phyloP scores from a whole-genome alignment of 139 green algal species.

The Chlorella sp. region DNA sequence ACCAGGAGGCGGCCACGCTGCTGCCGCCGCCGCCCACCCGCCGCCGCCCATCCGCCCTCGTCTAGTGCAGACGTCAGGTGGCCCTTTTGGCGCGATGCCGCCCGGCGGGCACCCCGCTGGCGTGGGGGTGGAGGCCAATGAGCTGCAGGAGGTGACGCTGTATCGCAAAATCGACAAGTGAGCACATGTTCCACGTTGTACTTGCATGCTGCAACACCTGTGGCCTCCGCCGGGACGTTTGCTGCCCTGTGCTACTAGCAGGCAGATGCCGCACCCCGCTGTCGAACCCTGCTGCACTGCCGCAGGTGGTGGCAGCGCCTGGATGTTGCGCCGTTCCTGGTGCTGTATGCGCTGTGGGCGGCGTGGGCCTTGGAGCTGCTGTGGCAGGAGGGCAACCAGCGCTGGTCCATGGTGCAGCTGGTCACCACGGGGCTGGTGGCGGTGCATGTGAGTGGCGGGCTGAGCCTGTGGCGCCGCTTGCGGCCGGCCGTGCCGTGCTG shows the following conservation, averaged over 20 bases:
- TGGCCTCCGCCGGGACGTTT: background rate
- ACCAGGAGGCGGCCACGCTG: too few relatives aligned
- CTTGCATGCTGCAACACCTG: background rate
- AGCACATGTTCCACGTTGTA: background rate
- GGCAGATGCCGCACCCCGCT: background rate
- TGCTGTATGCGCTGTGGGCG: slow-evolving; percentile 19
- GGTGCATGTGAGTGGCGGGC: background rate
- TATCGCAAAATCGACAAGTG: slow-evolving; percentile 31
- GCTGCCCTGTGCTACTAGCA: too few relatives aligned
- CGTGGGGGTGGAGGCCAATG: slow-evolving; percentile 25
- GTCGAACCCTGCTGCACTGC: background rate
- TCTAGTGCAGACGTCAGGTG: too few relatives aligned
- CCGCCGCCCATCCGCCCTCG: too few relatives aligned
- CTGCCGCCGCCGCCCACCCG: too few relatives aligned
- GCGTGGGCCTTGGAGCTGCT: background rate
- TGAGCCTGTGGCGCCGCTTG: background rate
- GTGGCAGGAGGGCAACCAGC: background rate
- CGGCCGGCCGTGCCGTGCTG: too few relatives aligned
- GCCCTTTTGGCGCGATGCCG: too few relatives aligned
- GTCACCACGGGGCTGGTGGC: slow-evolving; percentile 23
- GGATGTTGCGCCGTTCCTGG: slow-evolving; percentile 14
- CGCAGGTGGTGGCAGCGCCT: slow-evolving; percentile 20
- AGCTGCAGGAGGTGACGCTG: slow-evolving; percentile 37
- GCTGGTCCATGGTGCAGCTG: slow-evolving; percentile 23
- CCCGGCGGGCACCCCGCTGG: too few relatives aligned